Conservation (phyloP, 192 early-diverging fungal genomes). For the Dissophora globulifera region DNA sequence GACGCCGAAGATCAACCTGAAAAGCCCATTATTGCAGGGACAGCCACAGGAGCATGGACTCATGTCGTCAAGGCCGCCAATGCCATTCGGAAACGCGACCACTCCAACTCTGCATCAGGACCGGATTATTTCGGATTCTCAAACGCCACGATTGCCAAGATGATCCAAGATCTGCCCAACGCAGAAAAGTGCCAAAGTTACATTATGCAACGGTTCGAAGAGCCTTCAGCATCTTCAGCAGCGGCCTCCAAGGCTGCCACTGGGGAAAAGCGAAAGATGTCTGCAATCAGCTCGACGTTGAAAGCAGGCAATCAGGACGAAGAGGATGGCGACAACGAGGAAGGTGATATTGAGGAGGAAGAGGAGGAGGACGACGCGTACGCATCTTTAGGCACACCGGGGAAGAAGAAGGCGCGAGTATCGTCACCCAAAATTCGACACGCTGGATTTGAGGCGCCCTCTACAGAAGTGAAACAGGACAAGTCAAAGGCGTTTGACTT, state of each 20-base stretch:
- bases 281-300: not conserved
- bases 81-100: conserved; percentile 78
- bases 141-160: conserved; percentile 83
- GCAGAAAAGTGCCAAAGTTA: conserved; percentile 79
- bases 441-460: conserved; percentile 12
- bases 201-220: conserved; percentile 73
- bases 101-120: conserved; percentile 84
- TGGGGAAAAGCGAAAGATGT: conserved; percentile 5
- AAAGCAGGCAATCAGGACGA: conserved; percentile 2
- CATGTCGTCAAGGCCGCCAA: conserved; percentile 82
- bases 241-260: not conserved
- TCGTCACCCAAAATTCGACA: conserved; percentile 28
- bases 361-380: conserved; percentile 27
- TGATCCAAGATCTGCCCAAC: conserved; percentile 89
- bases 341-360: conserved; percentile 16
- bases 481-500: not conserved
- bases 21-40: conserved; percentile 75
- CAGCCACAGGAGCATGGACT: conserved; percentile 93
- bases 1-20: conserved; percentile 83
- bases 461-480: not conserved
- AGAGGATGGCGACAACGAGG: conserved; percentile 2
- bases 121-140: conserved; percentile 94
- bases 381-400: conserved; percentile 27
- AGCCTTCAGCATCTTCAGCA: conserved; percentile 12
- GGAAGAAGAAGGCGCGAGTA: conserved; percentile 8